These are phyloP conservation scores for Dryadomyces quercus-mongolicae DNA, from an alignment of 2,329 filamentous ascomycete species.

Conservation along the genomic window DNA sequence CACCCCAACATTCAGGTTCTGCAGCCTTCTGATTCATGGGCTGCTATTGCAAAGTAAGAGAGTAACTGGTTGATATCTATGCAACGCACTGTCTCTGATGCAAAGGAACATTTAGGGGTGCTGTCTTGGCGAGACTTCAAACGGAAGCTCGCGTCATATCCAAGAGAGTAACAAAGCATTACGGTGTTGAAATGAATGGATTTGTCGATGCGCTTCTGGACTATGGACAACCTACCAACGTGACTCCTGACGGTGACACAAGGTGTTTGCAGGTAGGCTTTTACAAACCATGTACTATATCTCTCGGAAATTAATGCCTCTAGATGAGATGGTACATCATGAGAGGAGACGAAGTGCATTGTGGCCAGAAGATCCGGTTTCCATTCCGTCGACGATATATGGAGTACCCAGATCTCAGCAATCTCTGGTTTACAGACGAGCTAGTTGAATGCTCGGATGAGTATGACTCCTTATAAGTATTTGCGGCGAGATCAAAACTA, in stretches of 20 bases:
- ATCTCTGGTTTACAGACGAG: background rate
- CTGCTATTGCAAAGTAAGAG: slow-evolving; percentile 11
- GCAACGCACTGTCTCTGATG: background rate
- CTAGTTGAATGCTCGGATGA: background rate
- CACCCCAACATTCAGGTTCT: slow-evolving; percentile 18
- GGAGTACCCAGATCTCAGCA: background rate
- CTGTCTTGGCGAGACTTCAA: background rate
- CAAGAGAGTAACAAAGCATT: background rate
- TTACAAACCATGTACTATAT: background rate
- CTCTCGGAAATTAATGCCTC: background rate
- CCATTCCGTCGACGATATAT: background rate
- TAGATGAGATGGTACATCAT: background rate
- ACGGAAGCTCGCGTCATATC: background rate
- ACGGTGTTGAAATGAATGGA: background rate
- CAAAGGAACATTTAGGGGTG: background rate
- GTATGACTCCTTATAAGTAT: background rate
- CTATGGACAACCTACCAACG: background rate
- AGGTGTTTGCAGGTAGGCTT: background rate
- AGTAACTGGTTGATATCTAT: background rate
- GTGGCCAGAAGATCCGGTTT: background rate
- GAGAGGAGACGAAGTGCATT: background rate
- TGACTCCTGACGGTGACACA: background rate
- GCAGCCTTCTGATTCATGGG: slow-evolving; percentile 18
- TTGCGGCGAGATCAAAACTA: background rate
- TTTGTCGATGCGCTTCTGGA: background rate